phyloP scores from a whole-genome alignment of 805 yeast species.

The Wickerhamomyces alni region DNA sequence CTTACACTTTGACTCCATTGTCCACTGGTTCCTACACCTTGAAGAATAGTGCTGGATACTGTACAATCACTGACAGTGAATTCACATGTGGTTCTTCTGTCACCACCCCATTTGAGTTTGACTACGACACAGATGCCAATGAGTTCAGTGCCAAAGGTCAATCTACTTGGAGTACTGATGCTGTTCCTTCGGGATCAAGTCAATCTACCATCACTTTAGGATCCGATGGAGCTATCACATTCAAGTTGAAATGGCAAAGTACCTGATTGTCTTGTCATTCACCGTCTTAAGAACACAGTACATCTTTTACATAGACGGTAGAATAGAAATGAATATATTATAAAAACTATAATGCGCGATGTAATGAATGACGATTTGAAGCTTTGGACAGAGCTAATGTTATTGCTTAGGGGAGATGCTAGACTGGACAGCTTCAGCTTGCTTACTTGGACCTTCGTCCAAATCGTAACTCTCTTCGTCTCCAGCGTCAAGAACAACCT shows the following conservation, averaged over 20 bases:
- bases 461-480: too few relatives aligned
- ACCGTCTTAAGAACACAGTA: too few relatives aligned
- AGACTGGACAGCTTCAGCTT: too few relatives aligned
- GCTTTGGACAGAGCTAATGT: too few relatives aligned
- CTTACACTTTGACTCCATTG: conserved; percentile 41
- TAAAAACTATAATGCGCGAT: too few relatives aligned
- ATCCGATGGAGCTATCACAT: conserved; percentile 31
- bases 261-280: too few relatives aligned
- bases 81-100: conserved; percentile 49
- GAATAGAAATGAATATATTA: too few relatives aligned
- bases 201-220: conserved; percentile 43
- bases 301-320: too few relatives aligned
- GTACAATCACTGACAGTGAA: conserved; percentile 40
- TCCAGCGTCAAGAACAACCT: neutral
- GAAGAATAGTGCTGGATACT: conserved; percentile 66
- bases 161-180: conserved; percentile 10
- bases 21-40: conserved; percentile 48
- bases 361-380: too few relatives aligned
- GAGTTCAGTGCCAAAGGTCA: conserved; percentile 11
- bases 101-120: conserved; percentile 29
- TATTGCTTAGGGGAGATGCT: too few relatives aligned
- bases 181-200: conserved; percentile 26
- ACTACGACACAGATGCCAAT: conserved; percentile 7
- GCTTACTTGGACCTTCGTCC: too few relatives aligned
- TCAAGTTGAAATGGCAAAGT: conserved; percentile 23